phyloP scores from a whole-genome alignment of 2,329 filamentous ascomycete species.

The Mycosphaerella sp. region DNA sequence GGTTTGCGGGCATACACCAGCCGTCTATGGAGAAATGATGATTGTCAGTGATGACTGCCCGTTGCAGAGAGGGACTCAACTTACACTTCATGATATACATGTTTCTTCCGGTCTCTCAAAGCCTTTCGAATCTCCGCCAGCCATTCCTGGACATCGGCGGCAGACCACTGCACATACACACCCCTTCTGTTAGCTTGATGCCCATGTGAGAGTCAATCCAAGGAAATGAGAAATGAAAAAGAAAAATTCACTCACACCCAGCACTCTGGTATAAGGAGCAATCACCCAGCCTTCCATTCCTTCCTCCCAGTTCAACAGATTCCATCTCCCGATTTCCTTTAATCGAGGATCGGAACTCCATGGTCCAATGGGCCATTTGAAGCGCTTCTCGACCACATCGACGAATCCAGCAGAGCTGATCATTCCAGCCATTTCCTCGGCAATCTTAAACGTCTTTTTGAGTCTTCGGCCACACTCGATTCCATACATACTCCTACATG shows the following conservation, averaged over 20 bases:
- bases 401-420: slow-evolving; percentile 40
- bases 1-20: slow-evolving; percentile 22
- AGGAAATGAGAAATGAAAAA: not conserved
- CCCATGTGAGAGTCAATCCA: not conserved
- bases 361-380: slow-evolving; percentile 39
- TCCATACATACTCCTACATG: slow-evolving; percentile 14
- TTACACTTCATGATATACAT: slow-evolving; percentile 37
- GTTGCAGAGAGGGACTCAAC: slow-evolving; percentile 3
- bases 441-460: slow-evolving; percentile 30
- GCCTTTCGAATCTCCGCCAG: slow-evolving; percentile 30
- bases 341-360: slow-evolving; percentile 36
- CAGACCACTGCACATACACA: slow-evolving; percentile 28
- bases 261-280: slow-evolving; percentile 35
- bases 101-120: slow-evolving; percentile 32
- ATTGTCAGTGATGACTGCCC: not conserved
- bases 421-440: slow-evolving; percentile 25
- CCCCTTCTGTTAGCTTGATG: not conserved
- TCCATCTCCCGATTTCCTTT: slow-evolving; percentile 37
- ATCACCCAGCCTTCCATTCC: slow-evolving; percentile 39
- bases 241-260: slow-evolving; percentile 25
- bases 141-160: slow-evolving; percentile 33
- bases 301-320: slow-evolving; percentile 37
- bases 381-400: slow-evolving; percentile 39
- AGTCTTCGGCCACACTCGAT: slow-evolving; percentile 21
- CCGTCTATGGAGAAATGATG: slow-evolving; percentile 3